These are phyloP conservation scores for Trypanosoma scelopori DNA, from an alignment of 208 protist genomes.

Conservation along the genomic window DNA sequence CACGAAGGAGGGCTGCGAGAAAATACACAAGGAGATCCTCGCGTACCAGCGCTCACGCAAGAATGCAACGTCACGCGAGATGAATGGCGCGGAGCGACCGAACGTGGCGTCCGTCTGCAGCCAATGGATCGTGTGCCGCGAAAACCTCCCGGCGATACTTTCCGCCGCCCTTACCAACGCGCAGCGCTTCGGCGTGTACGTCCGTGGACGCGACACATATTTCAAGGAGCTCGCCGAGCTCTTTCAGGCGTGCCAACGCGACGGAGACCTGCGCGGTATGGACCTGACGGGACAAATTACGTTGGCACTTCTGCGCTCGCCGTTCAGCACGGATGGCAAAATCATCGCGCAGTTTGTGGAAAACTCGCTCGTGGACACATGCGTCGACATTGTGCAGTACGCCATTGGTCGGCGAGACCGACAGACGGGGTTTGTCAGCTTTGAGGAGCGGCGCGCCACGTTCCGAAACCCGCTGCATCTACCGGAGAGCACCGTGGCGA, in stretches of 20 bases:
- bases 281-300: constrained; percentile 50
- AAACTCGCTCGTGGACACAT: constrained; percentile 51
- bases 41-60: constrained; percentile 41
- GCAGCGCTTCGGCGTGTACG: constrained; percentile 59
- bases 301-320: constrained; percentile 49
- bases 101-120: constrained; percentile 25
- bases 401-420: constrained; percentile 54
- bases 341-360: constrained; percentile 78
- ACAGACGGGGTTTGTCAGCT: constrained; percentile 63
- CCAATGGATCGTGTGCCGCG: constrained; percentile 48
- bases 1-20: constrained; percentile 56
- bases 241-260: constrained; percentile 37
- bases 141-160: constrained; percentile 60
- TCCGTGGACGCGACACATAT: constrained; percentile 46
- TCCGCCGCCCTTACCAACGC: constrained; percentile 46
- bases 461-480: constrained; percentile 78
- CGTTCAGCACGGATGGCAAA: constrained; percentile 70
- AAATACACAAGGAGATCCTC: constrained; percentile 43
- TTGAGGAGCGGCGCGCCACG: constrained; percentile 61
- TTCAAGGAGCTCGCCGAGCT: constrained; percentile 55
- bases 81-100: constrained; percentile 3
- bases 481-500: constrained; percentile 34
- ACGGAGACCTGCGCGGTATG: constrained; percentile 36
- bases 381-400: constrained; percentile 83
- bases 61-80: constrained; percentile 1